Conservation (phyloP, 108 stramenopile species). For the Tribonema minus region DNA sequence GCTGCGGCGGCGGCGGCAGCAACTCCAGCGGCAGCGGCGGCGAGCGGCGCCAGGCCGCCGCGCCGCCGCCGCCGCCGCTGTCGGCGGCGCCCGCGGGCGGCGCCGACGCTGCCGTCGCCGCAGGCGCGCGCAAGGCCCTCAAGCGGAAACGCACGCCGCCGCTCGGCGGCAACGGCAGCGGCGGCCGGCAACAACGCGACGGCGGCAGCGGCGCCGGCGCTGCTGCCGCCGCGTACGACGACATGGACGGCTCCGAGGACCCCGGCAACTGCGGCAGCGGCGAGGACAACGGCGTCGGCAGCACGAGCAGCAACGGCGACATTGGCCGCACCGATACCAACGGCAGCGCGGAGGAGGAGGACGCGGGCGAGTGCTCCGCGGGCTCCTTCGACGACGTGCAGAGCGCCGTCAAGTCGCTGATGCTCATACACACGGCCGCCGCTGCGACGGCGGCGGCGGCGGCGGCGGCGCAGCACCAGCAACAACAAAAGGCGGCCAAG, state of each 20-base stretch:
- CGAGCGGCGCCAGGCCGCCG: not conserved
- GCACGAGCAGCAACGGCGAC: not conserved
- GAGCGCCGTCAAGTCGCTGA: constrained; percentile 38
- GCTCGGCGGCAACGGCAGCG: not conserved
- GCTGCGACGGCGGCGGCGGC: not conserved
- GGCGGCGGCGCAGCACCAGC: not conserved
- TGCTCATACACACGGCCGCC: not conserved
- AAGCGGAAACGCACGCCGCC: not conserved
- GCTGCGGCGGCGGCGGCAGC: not conserved
- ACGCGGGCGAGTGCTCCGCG: not conserved
- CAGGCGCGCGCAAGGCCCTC: not conserved
- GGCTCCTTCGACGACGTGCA: constrained; percentile 24
- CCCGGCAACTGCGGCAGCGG: not conserved
- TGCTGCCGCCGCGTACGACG: not conserved
- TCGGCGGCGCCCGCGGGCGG: not conserved
- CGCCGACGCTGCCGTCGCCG: not conserved
- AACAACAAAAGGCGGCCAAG: too few relatives aligned
- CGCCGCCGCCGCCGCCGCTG: not conserved
- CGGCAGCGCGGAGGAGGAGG: not conserved
- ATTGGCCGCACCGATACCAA: not conserved
- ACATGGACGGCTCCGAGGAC: not conserved
- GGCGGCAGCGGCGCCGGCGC: not conserved
- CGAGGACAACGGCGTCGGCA: not conserved
- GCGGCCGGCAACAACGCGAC: not conserved
- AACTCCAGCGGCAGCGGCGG: not conserved